Evolutionary conservation across 805 yeast species (phyloP), one percentile per base, ranked within the genome.

Genomic region (Pichia scutulata): DNA sequence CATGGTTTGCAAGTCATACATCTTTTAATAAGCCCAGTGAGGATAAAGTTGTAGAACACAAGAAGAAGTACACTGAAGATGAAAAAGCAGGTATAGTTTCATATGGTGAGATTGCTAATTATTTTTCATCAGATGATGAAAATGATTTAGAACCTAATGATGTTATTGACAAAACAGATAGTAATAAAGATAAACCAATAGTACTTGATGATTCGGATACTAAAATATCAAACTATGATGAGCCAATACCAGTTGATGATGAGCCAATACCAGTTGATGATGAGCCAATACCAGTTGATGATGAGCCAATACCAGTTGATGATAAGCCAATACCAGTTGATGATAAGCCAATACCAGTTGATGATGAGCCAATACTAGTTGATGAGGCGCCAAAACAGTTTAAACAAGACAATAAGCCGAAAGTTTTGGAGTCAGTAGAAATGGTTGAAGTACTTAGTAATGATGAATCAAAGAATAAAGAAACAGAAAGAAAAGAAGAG

Each of bases 71-170:
- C 21, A 65, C 70, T 4, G 73, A 68, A 26, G 75, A 73, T 44
- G 78, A 75, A 50, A 66, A 67, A 42, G 75, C 72, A 1, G 83
- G 82, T 0, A 60, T 81, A 45, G 69, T 79, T 5, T 66, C 81
- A 0, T 79, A 79, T 76, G 62, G 64, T 41, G 81, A 77, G 50
- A 76, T 78, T 1, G 69, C 64, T 30, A n/a, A 42, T 13, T 59
- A 64, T 19, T 40, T 65, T 16, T 53, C 58, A 8, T 52, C 50
- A 22, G 26, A 48, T 18, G 53, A 52, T 9, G 55, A 51, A 3
- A 49, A 62, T 16, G 51, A 59, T 37, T 47, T 65, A 7, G 62
- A 25, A n/a, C 19, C 30, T 24, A 25, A 23, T 3, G 49, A 43
- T n/a, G 39, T 30, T 4, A 26, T 10, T 4, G 16, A 26, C 2